These are phyloP conservation scores for Lactifluus volemus DNA, from an alignment of 768 basidiomycete species.

Conservation along the genomic window DNA sequence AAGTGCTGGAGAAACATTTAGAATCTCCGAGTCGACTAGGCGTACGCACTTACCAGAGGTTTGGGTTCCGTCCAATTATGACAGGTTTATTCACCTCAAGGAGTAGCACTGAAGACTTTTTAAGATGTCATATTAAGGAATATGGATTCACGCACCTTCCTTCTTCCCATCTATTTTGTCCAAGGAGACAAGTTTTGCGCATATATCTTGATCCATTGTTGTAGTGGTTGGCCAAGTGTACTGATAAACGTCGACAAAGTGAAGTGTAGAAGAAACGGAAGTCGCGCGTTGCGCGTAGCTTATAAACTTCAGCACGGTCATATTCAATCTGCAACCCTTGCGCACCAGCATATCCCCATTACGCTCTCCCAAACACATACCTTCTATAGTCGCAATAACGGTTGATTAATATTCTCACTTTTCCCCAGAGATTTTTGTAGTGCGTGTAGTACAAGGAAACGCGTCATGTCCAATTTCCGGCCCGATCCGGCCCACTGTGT, in stretches of 20 bases:
- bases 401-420: too few relatives aligned
- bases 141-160: slow-evolving; percentile 40
- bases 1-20: slow-evolving; percentile 32
- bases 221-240: background rate
- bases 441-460: too few relatives aligned
- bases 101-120: slow-evolving; percentile 38
- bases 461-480: background rate
- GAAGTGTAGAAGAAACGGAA: background rate
- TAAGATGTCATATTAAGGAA: background rate
- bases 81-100: slow-evolving; percentile 55
- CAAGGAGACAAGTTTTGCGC: slow-evolving; percentile 62
- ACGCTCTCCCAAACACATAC: background rate
- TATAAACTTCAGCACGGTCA: too few relatives aligned
- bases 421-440: too few relatives aligned
- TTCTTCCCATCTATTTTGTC: slow-evolving; percentile 45
- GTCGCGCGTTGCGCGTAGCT: background rate
- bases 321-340: too few relatives aligned
- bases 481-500: background rate
- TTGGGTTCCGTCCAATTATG: slow-evolving; percentile 64
- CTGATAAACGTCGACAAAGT: background rate
- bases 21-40: background rate
- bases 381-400: too few relatives aligned
- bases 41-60: slow-evolving; percentile 41
- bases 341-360: background rate
- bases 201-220: slow-evolving; percentile 33